Percentiles rank a stretch among this genome's conserved stretches.
These are phyloP conservation scores for Pyricularia sp. DNA, from an alignment of 2,329 filamentous ascomycete genomes.

Conservation along the genomic window DNA sequence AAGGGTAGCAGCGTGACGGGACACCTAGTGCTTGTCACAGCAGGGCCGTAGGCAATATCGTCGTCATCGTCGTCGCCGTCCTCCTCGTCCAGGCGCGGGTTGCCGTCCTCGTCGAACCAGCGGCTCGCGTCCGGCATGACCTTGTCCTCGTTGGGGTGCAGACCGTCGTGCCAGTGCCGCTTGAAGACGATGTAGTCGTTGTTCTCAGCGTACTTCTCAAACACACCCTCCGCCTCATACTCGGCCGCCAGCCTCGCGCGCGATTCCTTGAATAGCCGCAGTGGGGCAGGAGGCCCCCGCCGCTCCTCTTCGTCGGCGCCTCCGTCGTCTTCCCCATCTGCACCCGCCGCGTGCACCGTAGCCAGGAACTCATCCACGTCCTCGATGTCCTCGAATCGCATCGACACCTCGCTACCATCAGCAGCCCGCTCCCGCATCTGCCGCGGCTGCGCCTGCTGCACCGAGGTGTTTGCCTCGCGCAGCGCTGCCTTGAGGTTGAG, in stretches of 20 bases:
- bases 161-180: constrained; percentile 45
- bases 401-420: not conserved
- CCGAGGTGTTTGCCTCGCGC: not conserved
- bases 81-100: constrained; percentile 29
- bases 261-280: constrained; percentile 24
- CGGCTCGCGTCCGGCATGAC: constrained; percentile 41
- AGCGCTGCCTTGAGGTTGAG: constrained; percentile 37
- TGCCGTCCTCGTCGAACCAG: constrained; percentile 42
- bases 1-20: constrained; percentile 58
- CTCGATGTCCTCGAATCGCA: constrained; percentile 1
- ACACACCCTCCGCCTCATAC: constrained; percentile 30
- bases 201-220: constrained; percentile 42
- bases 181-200: constrained; percentile 54
- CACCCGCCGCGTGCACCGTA: constrained; percentile 6
- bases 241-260: constrained; percentile 27
- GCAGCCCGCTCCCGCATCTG: constrained; percentile 8
- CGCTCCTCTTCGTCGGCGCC: constrained; percentile 15
- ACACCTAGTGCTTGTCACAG: constrained; percentile 57
- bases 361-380: constrained; percentile 3
- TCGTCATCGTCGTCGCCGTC: constrained; percentile 56
- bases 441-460: constrained; percentile 13
- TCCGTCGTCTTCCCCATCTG: constrained; percentile 11
- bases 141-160: constrained; percentile 37
- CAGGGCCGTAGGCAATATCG: constrained; percentile 51
- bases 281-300: constrained; percentile 17